phyloP scores from a whole-genome alignment of 2,329 filamentous ascomycete species.

The Ophiostoma sp. region DNA sequence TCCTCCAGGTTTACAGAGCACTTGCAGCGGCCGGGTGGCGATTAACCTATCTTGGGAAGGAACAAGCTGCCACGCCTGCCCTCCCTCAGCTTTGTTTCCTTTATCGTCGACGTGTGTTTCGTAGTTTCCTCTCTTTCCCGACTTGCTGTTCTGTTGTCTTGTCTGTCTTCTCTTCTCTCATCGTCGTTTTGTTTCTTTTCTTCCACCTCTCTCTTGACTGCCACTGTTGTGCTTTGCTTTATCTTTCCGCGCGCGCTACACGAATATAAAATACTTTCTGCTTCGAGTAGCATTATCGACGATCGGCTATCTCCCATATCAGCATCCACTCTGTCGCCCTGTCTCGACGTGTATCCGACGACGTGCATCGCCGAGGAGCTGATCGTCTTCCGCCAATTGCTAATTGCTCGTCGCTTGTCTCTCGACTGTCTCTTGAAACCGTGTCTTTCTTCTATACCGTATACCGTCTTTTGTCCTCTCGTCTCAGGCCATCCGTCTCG shows the following conservation, averaged over 20 bases:
- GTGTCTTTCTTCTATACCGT: neutral
- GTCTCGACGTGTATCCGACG: constrained; percentile 9
- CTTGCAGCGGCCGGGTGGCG: neutral
- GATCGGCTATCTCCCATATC: constrained; percentile 10
- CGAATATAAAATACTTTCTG: too few species aligned
- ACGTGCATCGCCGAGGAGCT: neutral
- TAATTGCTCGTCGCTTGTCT: neutral
- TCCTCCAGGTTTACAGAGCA: neutral
- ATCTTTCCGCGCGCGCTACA: neutral
- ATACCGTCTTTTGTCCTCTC: neutral
- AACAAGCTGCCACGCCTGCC: constrained; percentile 1
- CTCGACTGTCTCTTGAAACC: neutral
- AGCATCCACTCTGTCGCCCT: constrained; percentile 10
- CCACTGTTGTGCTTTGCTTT: too few species aligned
- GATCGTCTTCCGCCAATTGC: neutral
- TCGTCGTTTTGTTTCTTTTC: neutral
- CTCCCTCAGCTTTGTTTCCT: neutral
- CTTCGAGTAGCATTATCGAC: neutral
- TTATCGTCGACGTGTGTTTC: neutral
- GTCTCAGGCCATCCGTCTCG: neutral
- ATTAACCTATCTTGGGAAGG: constrained; percentile 9
- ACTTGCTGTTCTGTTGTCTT: neutral
- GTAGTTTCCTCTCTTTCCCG: neutral
- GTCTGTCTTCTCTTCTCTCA: neutral
- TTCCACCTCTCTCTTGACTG: neutral